These are phyloP conservation scores for Colletotrichum tabaci DNA, from an alignment of 2,329 filamentous ascomycete species.

Conservation along the genomic window DNA sequence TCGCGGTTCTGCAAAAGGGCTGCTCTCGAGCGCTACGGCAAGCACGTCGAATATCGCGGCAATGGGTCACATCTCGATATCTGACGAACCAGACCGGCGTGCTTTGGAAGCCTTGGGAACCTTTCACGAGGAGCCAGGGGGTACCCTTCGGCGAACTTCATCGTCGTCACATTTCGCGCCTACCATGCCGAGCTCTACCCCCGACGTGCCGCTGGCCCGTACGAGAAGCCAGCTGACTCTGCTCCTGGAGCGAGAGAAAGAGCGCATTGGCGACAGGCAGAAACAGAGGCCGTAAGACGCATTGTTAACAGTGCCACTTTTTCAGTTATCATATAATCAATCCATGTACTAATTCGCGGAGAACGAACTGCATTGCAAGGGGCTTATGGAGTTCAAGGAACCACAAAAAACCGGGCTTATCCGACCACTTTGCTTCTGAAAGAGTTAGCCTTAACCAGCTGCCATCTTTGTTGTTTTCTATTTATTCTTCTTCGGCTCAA, in stretches of 20 bases:
- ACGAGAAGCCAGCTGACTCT: constrained; percentile 74
- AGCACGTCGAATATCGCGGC: constrained; percentile 40
- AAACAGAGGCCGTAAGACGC: constrained; percentile 26
- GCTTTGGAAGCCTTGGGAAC: constrained; percentile 47
- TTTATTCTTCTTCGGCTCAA: constrained; percentile 17
- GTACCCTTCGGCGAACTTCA: constrained; percentile 43
- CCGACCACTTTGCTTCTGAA: constrained; percentile 16
- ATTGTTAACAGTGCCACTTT: constrained; percentile 9
- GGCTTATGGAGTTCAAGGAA: constrained; percentile 39
- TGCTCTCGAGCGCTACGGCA: constrained; percentile 47
- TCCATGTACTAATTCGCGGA: constrained; percentile 40
- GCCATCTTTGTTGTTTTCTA: constrained; percentile 2
- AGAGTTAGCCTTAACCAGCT: constrained; percentile 1
- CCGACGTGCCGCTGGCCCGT: constrained; percentile 66
- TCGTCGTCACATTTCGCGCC: constrained; percentile 61
- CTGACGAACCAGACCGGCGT: constrained; percentile 30
- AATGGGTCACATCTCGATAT: constrained; percentile 37
- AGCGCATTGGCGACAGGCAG: constrained; percentile 34
- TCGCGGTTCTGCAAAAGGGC: constrained; percentile 48
- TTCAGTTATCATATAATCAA: constrained; percentile 34
- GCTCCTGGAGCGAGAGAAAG: constrained; percentile 69
- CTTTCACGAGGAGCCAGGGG: constrained; percentile 12
- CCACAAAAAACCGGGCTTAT: constrained; percentile 19
- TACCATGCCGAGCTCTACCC: constrained; percentile 62
- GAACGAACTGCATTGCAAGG: constrained; percentile 36